Percentiles rank a stretch among this genome's conserved stretches.
These are phyloP conservation scores for Smallanthus sonchifolius DNA, from an alignment of 129 eudicot genomes.

Conservation along the genomic window DNA sequence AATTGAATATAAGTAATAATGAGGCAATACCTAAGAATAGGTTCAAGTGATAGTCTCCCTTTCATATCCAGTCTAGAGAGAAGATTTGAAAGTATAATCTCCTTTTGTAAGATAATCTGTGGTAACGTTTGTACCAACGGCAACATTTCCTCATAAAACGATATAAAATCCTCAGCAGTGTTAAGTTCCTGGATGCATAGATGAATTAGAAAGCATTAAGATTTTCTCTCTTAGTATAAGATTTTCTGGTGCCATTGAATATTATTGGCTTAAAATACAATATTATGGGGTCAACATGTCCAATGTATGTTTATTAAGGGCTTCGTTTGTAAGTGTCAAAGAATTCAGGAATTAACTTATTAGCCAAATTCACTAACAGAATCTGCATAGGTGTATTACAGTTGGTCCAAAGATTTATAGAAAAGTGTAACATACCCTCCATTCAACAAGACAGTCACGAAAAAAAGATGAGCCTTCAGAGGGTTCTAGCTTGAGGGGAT, in stretches of 20 bases:
- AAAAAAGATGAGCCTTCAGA: slow-evolving; percentile 72
- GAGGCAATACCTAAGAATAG: slow-evolving; percentile 63
- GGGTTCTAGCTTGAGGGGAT: slow-evolving; percentile 61
- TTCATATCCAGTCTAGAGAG: slow-evolving; percentile 63
- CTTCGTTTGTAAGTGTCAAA: not conserved
- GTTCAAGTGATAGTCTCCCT: slow-evolving; percentile 74
- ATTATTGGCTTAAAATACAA: not conserved
- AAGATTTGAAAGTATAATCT: slow-evolving; percentile 53
- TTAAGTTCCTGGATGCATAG: slow-evolving; percentile 58
- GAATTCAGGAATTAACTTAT: not conserved
- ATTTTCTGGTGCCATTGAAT: not conserved
- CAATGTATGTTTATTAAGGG: not conserved
- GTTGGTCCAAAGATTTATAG: not conserved
- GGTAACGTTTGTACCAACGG: slow-evolving; percentile 87
- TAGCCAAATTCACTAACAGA: not conserved
- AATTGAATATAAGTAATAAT: not conserved
- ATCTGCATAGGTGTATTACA: not conserved
- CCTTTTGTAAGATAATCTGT: slow-evolving; percentile 69
- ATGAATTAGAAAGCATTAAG: not conserved
- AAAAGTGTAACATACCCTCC: slow-evolving; percentile 53
- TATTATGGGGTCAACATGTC: not conserved
- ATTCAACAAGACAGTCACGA: slow-evolving; percentile 64
- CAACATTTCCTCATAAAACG: slow-evolving; percentile 79
- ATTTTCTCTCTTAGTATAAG: not conserved
- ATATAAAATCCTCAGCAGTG: slow-evolving; percentile 89